A percentile compares a stretch with the other conserved stretches of the same genome.
These are phyloP conservation scores for Volvox africanus DNA, from an alignment of 139 green algal genomes.

Conservation along the genomic window DNA sequence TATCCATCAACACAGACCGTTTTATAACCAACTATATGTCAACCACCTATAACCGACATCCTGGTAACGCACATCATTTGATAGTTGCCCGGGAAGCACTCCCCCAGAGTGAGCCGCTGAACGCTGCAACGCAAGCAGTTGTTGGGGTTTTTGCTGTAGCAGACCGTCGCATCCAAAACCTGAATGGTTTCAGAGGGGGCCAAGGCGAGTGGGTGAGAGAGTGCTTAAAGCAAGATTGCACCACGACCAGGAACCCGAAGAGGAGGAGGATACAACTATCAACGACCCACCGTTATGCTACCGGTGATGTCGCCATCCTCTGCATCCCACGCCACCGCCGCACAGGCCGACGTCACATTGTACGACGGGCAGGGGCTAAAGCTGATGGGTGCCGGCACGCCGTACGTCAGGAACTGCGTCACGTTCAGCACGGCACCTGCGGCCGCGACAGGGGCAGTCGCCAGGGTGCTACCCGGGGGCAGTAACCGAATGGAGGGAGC, in stretches of 20 bases:
- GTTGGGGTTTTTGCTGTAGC: constrained; percentile 27
- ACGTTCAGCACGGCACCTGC: background rate
- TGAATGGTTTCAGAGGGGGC: background rate
- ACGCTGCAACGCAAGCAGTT: constrained; percentile 44
- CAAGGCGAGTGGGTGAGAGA: too few species aligned
- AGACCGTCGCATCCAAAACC: constrained; percentile 24
- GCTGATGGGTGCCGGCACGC: constrained; percentile 31
- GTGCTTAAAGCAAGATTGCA: too few species aligned
- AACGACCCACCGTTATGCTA: constrained; percentile 29
- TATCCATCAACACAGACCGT: too few species aligned
- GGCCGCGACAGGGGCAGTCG: constrained; percentile 6
- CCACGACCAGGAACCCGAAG: background rate
- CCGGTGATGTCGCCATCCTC: constrained; percentile 43
- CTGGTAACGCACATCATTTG: background rate
- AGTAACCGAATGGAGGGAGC: constrained; percentile 27
- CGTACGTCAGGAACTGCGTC: constrained; percentile 42
- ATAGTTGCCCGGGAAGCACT: constrained; percentile 51
- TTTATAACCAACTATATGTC: too few species aligned
- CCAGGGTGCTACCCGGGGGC: constrained; percentile 4
- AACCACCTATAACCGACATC: too few species aligned
- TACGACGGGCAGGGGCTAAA: constrained; percentile 41
- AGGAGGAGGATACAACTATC: too few species aligned
- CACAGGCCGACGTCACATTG: constrained; percentile 24
- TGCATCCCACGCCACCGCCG: constrained; percentile 41
- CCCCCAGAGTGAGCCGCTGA: constrained; percentile 35